Evolutionary conservation across 1,284 basidiomycete genomes (phyloP).

Genomic region (Gomphus sp.): DNA sequence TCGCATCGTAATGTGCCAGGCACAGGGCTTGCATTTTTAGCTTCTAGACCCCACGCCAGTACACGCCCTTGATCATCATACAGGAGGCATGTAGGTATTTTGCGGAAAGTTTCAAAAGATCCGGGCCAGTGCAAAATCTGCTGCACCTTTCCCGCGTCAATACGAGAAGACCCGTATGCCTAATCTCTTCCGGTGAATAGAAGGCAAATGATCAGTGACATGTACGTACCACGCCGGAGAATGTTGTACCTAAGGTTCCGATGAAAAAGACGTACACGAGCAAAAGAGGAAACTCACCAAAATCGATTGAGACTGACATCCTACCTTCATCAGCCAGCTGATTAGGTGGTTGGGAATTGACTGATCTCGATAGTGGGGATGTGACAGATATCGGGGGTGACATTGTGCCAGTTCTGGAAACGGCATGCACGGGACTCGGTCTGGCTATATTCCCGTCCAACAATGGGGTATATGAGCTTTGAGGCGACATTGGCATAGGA

Average conservation of each 20-base stretch:
- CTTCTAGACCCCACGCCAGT: slow-evolving; percentile 71
- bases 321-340: slow-evolving; percentile 22
- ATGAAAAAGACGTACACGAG: slow-evolving; percentile 11
- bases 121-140: slow-evolving; percentile 75
- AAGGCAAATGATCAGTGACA: slow-evolving; percentile 10
- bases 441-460: slow-evolving; percentile 16
- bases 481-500: slow-evolving; percentile 17
- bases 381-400: slow-evolving; percentile 15
- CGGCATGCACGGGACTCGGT: slow-evolving; percentile 19
- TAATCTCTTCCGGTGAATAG: not conserved
- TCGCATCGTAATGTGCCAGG: slow-evolving; percentile 61
- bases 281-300: slow-evolving; percentile 37
- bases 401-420: slow-evolving; percentile 18
- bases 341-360: slow-evolving; percentile 16
- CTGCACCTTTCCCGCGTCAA: slow-evolving; percentile 64
- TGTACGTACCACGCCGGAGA: slow-evolving; percentile 66
- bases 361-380: slow-evolving; percentile 18
- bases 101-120: slow-evolving; percentile 69
- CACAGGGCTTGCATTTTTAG: slow-evolving; percentile 63
- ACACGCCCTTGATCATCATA: slow-evolving; percentile 64
- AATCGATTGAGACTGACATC: slow-evolving; percentile 71
- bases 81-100: slow-evolving; percentile 71
- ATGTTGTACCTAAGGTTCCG: slow-evolving; percentile 53
- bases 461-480: slow-evolving; percentile 14
- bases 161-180: slow-evolving; percentile 73